A percentile compares a stretch with the other conserved stretches of the same genome.
These are phyloP conservation scores for Yamadazyma philogaea DNA, from an alignment of 805 yeast species.

Conservation along the genomic window DNA sequence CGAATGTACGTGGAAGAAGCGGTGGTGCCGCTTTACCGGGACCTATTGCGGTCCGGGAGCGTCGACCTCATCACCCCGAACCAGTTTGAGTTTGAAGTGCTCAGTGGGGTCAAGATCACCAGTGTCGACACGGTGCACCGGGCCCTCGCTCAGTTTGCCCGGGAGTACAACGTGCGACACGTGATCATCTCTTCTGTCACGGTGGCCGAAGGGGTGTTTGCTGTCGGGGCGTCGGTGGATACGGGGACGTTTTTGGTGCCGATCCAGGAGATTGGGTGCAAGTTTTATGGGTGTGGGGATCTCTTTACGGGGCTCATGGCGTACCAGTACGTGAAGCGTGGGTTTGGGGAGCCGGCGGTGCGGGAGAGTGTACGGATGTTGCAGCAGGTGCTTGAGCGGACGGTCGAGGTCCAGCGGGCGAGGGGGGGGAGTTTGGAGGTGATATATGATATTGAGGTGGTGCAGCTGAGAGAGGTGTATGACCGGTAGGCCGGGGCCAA, in stretches of 20 bases:
- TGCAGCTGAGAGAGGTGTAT: constrained; percentile 31
- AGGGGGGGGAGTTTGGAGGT: constrained; percentile 11
- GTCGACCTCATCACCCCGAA: constrained; percentile 65
- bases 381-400: constrained; percentile 26
- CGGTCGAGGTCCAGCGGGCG: constrained; percentile 23
- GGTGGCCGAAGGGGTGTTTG: constrained; percentile 33
- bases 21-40: constrained; percentile 50
- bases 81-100: constrained; percentile 67
- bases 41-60: constrained; percentile 40
- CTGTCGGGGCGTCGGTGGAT: constrained; percentile 34
- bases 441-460: constrained; percentile 35
- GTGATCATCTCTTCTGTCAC: constrained; percentile 60
- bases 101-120: constrained; percentile 46
- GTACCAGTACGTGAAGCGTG: constrained; percentile 39
- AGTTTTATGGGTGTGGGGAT: constrained; percentile 75
- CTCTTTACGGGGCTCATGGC: constrained; percentile 61
- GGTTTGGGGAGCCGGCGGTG: constrained; percentile 24
- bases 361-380: constrained; percentile 26
- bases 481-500: background rate
- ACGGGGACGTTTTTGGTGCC: constrained; percentile 24
- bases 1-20: constrained; percentile 65
- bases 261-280: constrained; percentile 52
- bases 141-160: constrained; percentile 43
- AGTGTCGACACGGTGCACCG: constrained; percentile 33
- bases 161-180: constrained; percentile 43